Percentiles rank a stretch among this genome's conserved stretches.
Conservation (phyloP, 1,284 basidiomycete genomes). For the Neolentinus lepideus region DNA sequence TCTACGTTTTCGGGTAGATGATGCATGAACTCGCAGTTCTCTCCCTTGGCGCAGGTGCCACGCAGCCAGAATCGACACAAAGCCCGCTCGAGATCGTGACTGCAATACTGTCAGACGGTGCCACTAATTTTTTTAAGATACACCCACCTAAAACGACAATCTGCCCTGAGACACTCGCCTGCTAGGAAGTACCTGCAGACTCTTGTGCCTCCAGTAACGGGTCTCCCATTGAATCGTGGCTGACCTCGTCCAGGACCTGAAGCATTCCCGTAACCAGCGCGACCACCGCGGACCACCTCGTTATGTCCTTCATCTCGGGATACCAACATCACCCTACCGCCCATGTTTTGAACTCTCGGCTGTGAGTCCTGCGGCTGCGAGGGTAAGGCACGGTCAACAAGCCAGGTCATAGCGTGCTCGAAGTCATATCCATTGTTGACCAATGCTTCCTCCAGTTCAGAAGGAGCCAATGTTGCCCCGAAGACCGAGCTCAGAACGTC, state of each 20-base stretch:
- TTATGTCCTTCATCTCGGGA: slow-evolving; percentile 36
- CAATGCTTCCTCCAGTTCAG: slow-evolving; percentile 91
- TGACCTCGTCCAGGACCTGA: slow-evolving; percentile 20
- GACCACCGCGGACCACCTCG: slow-evolving; percentile 33
- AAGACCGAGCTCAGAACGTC: slow-evolving; percentile 94
- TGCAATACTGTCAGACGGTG: slow-evolving; percentile 28
- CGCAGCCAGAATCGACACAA: slow-evolving; percentile 97
- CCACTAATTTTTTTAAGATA: background rate
- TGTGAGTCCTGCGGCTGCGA: slow-evolving; percentile 34
- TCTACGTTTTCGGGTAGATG: slow-evolving; percentile 80
- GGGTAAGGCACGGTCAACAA: slow-evolving; percentile 68
- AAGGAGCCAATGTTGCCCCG: slow-evolving; percentile 79
- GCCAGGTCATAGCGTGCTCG: slow-evolving; percentile 88
- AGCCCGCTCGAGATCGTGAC: slow-evolving; percentile 85
- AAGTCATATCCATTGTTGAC: slow-evolving; percentile 89
- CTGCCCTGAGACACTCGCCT: slow-evolving; percentile 91
- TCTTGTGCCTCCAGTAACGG: slow-evolving; percentile 53
- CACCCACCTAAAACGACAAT: slow-evolving; percentile 92
- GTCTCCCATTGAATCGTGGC: slow-evolving; percentile 41
- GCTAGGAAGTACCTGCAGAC: slow-evolving; percentile 97
- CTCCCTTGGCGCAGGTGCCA: slow-evolving; percentile 92
- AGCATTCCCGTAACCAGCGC: slow-evolving; percentile 30
- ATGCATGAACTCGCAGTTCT: slow-evolving; percentile 86
- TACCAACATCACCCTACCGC: slow-evolving; percentile 54
- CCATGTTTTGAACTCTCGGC: slow-evolving; percentile 52